A percentile compares a stretch with the other conserved stretches of the same genome.
phyloP scores from a whole-genome alignment of 169 alveolate genomes.

The Eimeria necatrix region DNA sequence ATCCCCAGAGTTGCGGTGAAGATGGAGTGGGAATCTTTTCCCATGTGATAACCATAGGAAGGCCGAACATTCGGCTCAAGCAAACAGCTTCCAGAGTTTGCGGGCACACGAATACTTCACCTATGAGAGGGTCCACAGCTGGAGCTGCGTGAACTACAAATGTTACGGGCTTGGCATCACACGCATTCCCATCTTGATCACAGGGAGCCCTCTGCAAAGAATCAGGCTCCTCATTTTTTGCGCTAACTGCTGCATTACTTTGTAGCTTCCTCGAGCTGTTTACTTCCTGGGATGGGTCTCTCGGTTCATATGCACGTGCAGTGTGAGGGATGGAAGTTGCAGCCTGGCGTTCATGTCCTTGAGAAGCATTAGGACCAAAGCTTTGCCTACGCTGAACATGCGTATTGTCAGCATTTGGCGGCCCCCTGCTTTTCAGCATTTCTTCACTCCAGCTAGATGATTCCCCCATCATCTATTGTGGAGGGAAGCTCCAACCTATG shows the following conservation, averaged over 20 bases:
- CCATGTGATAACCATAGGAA: slow-evolving; percentile 36
- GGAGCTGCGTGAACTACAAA: slow-evolving; percentile 54
- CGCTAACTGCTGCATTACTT: not conserved
- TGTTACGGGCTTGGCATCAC: not conserved
- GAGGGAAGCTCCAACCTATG: not conserved
- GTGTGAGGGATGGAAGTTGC: not conserved
- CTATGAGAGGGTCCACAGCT: slow-evolving; percentile 58
- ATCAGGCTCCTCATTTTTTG: not conserved
- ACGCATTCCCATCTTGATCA: not conserved
- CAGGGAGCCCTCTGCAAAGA: not conserved
- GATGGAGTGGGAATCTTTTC: slow-evolving; percentile 24
- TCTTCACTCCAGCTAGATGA: not conserved
- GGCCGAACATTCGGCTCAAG: slow-evolving; percentile 56
- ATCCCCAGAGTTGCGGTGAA: not conserved
- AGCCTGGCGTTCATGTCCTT: not conserved
- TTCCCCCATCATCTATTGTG: not conserved
- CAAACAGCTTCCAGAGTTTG: slow-evolving; percentile 51
- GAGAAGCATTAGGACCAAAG: not conserved
- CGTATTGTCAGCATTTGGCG: not conserved
- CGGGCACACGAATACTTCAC: slow-evolving; percentile 63
- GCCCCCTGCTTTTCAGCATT: not conserved
- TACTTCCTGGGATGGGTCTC: not conserved
- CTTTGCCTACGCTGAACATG: not conserved
- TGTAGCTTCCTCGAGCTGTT: not conserved
- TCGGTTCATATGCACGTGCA: not conserved